These are phyloP conservation scores for Cutaneotrichosporon dermatis DNA, from an alignment of 1,284 basidiomycete species.

Conservation along the genomic window DNA sequence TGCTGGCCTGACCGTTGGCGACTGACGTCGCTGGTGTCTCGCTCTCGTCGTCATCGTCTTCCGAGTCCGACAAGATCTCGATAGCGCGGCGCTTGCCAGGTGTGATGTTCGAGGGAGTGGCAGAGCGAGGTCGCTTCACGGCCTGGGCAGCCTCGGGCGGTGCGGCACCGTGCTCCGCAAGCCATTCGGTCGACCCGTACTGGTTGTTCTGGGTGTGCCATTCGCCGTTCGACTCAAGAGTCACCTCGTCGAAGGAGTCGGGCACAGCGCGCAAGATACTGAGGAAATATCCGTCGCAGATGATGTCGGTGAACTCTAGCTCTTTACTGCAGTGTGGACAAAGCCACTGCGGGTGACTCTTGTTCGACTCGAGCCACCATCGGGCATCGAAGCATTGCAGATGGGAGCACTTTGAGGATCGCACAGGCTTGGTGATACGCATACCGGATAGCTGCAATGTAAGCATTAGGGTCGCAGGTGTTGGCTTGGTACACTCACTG, in stretches of 20 bases:
- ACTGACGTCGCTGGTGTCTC: background rate
- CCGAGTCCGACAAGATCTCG: slow-evolving; percentile 71
- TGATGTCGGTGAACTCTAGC: slow-evolving; percentile 73
- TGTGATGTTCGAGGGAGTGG: background rate
- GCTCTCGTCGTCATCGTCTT: slow-evolving; percentile 63
- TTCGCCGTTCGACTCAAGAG: slow-evolving; percentile 87
- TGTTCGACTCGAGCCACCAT: slow-evolving; percentile 92
- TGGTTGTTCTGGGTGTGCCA: slow-evolving; percentile 91
- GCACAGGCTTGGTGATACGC: slow-evolving; percentile 77
- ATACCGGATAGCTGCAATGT: slow-evolving; percentile 80
- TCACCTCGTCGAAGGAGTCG: slow-evolving; percentile 79
- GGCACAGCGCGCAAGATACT: slow-evolving; percentile 49
- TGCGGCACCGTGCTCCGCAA: slow-evolving; percentile 26
- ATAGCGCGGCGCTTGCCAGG: slow-evolving; percentile 50
- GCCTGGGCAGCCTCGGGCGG: background rate
- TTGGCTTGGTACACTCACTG: no score
- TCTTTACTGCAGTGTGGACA: slow-evolving; percentile 91
- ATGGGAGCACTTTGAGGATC: slow-evolving; percentile 80
- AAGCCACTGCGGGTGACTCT: slow-evolving; percentile 91
- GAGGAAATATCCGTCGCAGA: slow-evolving; percentile 66
- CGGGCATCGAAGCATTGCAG: slow-evolving; percentile 93
- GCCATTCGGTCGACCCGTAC: slow-evolving; percentile 70
- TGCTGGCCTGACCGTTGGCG: background rate
- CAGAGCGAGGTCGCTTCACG: slow-evolving; percentile 9
- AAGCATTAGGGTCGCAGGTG: no score